phyloP scores from a whole-genome alignment of 352 stramenopile species.

The Phytopythium helicoides region DNA sequence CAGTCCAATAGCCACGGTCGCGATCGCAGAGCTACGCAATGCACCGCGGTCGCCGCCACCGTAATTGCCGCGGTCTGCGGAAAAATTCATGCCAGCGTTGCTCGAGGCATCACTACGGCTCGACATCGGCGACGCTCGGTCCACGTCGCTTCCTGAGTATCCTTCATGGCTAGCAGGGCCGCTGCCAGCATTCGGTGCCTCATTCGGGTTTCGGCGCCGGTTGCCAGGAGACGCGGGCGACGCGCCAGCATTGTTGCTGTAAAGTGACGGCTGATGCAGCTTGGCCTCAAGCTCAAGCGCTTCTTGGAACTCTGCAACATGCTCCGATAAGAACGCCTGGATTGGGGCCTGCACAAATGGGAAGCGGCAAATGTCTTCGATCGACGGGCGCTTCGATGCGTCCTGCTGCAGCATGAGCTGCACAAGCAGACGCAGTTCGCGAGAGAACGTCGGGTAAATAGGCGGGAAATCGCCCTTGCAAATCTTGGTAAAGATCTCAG shows the following conservation, averaged over 20 bases:
- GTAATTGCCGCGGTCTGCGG: conserved; percentile 15
- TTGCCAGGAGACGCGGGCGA: conserved; percentile 38
- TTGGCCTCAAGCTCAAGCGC: conserved; percentile 86
- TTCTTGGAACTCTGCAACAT: conserved; percentile 85
- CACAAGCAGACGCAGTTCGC: conserved; percentile 78
- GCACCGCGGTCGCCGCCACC: conserved; percentile 16
- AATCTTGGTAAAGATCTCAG: conserved; percentile 88
- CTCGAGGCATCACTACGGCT: conserved; percentile 38
- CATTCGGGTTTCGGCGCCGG: conserved; percentile 48
- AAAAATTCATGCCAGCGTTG: conserved; percentile 34
- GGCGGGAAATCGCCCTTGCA: conserved; percentile 85
- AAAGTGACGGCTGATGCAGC: conserved; percentile 77
- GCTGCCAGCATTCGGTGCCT: conserved; percentile 11
- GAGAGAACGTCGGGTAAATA: conserved; percentile 72
- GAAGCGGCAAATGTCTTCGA: conserved; percentile 89
- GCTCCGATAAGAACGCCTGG: conserved; percentile 81
- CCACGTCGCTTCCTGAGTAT: conserved; percentile 22
- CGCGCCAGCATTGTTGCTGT: conserved; percentile 30
- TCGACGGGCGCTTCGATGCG: conserved; percentile 79
- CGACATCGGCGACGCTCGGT: conserved; percentile 39
- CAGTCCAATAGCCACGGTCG: conserved; percentile 47
- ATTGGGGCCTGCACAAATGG: conserved; percentile 84
- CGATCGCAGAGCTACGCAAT: conserved; percentile 59
- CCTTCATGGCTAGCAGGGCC: conserved; percentile 24
- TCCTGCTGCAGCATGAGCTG: conserved; percentile 89